These are phyloP conservation scores for Picochlorum sp. DNA, from an alignment of 139 green algal genomes.

Conservation along the genomic window DNA sequence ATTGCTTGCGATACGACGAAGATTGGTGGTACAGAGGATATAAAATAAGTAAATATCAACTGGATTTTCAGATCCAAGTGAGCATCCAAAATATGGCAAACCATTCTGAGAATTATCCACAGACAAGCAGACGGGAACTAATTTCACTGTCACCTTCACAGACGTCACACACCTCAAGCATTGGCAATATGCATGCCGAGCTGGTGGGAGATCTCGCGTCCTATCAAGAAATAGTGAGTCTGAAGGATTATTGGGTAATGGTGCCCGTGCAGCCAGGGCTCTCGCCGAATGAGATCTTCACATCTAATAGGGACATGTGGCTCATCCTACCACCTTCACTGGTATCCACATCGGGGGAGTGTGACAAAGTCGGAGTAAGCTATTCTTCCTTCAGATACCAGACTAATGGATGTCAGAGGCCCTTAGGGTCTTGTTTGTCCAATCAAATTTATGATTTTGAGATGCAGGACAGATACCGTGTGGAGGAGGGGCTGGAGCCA, in stretches of 20 bases:
- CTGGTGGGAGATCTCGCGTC: conserved; percentile 67
- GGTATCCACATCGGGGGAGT: conserved; percentile 38
- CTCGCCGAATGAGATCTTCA: conserved; percentile 15
- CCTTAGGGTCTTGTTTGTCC: conserved; percentile 41
- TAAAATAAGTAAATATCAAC: conserved; percentile 33
- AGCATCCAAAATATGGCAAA: conserved; percentile 11
- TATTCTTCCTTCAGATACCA: conserved; percentile 13
- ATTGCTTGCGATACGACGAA: conserved; percentile 61
- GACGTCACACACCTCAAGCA: conserved; percentile 26
- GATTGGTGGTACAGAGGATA: conserved; percentile 67
- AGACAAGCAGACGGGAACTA: conserved; percentile 14
- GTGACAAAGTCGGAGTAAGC: conserved; percentile 52
- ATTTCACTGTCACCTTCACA: conserved; percentile 50
- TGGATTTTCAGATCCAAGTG: conserved; percentile 58
- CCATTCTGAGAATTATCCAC: not conserved
- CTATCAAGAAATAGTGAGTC: conserved; percentile 51
- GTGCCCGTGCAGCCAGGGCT: conserved; percentile 17
- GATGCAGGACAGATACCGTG: conserved; percentile 34
- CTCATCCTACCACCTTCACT: conserved; percentile 51
- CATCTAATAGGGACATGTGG: conserved; percentile 50
- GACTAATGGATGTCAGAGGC: conserved; percentile 17
- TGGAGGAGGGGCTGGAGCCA: conserved; percentile 39
- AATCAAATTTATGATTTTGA: conserved; percentile 58
- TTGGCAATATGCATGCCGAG: conserved; percentile 33
- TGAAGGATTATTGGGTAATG: conserved; percentile 45